Conservation (phyloP, 2,329 filamentous ascomycete species). For the Aspergillus sp. region DNA sequence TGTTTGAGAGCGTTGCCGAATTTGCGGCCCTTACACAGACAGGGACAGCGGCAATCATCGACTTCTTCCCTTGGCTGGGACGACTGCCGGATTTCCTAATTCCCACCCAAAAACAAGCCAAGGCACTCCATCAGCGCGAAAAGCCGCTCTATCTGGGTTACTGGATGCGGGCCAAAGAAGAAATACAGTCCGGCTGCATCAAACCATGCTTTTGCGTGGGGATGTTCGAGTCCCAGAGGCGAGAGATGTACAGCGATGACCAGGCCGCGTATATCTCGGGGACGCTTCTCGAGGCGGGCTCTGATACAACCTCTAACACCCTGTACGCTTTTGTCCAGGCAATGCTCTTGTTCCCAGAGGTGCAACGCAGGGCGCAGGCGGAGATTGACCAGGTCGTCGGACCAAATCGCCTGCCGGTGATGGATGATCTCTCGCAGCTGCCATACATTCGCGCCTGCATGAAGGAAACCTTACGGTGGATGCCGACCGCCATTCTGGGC, state of each 20-base stretch:
- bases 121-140: constrained; percentile 45
- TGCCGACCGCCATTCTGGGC: constrained; percentile 46
- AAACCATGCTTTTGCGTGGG: constrained; percentile 30
- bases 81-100: constrained; percentile 43
- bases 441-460: constrained; percentile 51
- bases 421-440: constrained; percentile 26
- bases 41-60: constrained; percentile 45
- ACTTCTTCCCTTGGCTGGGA: constrained; percentile 49
- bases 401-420: constrained; percentile 48
- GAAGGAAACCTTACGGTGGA: constrained; percentile 58
- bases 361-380: constrained; percentile 39
- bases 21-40: constrained; percentile 46
- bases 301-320: constrained; percentile 51
- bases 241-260: constrained; percentile 32
- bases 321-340: constrained; percentile 52
- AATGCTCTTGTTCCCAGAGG: constrained; percentile 48
- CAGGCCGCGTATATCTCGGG: constrained; percentile 34
- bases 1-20: constrained; percentile 40
- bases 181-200: constrained; percentile 27
- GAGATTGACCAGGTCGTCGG: constrained; percentile 54
- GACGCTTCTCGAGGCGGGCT: constrained; percentile 45
- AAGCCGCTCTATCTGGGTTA: constrained; percentile 43
- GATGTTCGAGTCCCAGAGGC: constrained; percentile 31
- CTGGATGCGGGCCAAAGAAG: constrained; percentile 43
- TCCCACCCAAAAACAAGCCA: constrained; percentile 41